Conservation (phyloP, 768 basidiomycete genomes). For the Neoboletus brunneissimus region DNA sequence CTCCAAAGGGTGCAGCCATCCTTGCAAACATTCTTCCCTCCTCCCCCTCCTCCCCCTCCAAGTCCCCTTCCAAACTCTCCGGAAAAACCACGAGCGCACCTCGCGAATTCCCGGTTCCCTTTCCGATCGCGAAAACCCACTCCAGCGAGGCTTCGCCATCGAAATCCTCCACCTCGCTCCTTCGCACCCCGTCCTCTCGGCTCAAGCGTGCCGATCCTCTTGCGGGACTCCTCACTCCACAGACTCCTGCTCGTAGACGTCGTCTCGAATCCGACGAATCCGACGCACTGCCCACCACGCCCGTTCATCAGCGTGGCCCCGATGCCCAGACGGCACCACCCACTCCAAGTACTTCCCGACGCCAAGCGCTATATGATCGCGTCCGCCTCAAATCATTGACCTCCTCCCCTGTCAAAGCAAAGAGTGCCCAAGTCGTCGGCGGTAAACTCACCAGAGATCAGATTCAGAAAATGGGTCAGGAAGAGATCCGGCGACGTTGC, state of each 20-base stretch:
- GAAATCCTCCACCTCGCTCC: constrained; percentile 52
- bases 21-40: constrained; percentile 34
- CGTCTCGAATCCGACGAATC: constrained; percentile 42
- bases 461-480: constrained; percentile 68
- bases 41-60: constrained; percentile 37
- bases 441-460: constrained; percentile 61
- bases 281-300: constrained; percentile 57
- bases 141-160: constrained; percentile 40
- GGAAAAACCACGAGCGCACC: constrained; percentile 11
- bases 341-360: constrained; percentile 72
- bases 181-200: constrained; percentile 61
- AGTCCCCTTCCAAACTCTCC: constrained; percentile 40
- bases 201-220: constrained; percentile 35
- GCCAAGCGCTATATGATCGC: constrained; percentile 80
- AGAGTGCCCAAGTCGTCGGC: constrained; percentile 39
- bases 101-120: constrained; percentile 35
- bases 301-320: constrained; percentile 58
- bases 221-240: constrained; percentile 36
- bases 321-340: constrained; percentile 54
- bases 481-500: constrained; percentile 74
- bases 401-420: constrained; percentile 59
- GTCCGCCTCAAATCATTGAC: constrained; percentile 70
- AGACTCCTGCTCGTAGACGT: constrained; percentile 42
- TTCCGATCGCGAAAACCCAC: constrained; percentile 42
- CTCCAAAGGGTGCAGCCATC: constrained; percentile 53